These are phyloP conservation scores for Sporothrix pallida DNA, from an alignment of 2,329 filamentous ascomycete species.

Conservation along the genomic window DNA sequence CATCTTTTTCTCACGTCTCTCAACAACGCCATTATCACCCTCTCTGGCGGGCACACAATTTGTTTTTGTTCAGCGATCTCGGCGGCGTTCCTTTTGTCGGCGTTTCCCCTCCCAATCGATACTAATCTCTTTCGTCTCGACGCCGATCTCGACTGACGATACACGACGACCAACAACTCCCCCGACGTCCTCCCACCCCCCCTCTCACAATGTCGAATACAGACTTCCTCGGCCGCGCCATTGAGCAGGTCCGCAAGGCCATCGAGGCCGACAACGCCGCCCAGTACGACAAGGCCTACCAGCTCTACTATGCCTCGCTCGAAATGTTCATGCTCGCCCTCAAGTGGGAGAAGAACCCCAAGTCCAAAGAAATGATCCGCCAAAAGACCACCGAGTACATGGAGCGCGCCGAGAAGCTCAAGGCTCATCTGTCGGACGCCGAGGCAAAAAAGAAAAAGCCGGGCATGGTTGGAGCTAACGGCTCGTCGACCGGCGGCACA, in stretches of 20 bases:
- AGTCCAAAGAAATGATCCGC: slow-evolving; percentile 96
- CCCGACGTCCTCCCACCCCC: slow-evolving; percentile 43
- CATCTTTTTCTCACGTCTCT: neutral
- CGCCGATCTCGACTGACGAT: neutral
- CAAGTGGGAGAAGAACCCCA: slow-evolving; percentile 99
- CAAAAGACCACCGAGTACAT: slow-evolving; percentile 96
- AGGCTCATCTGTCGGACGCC: slow-evolving; percentile 80
- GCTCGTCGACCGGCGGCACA: slow-evolving; percentile 66
- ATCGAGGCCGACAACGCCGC: slow-evolving; percentile 95
- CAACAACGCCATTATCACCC: too few relatives aligned
- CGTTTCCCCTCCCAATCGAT: slow-evolving; percentile 22
- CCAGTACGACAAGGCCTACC: slow-evolving; percentile 96
- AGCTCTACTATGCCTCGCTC: slow-evolving; percentile 92
- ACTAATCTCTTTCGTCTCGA: slow-evolving; percentile 1
- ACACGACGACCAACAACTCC: too few relatives aligned
- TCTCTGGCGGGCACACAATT: neutral
- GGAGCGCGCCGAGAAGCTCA: slow-evolving; percentile 97
- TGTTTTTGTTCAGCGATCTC: neutral
- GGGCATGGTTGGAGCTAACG: slow-evolving; percentile 74
- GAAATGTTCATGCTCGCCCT: slow-evolving; percentile 98
- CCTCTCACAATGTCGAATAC: slow-evolving; percentile 80
- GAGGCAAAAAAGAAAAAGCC: slow-evolving; percentile 74
- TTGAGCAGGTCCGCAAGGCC: slow-evolving; percentile 95
- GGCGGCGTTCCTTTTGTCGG: slow-evolving; percentile 17
- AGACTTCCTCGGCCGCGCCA: slow-evolving; percentile 95